Evolutionary conservation across 2,329 filamentous ascomycete genomes (phyloP), one percentile per base, ranked within the genome.

Genomic region (Colletotrichum tropicicola): DNA sequence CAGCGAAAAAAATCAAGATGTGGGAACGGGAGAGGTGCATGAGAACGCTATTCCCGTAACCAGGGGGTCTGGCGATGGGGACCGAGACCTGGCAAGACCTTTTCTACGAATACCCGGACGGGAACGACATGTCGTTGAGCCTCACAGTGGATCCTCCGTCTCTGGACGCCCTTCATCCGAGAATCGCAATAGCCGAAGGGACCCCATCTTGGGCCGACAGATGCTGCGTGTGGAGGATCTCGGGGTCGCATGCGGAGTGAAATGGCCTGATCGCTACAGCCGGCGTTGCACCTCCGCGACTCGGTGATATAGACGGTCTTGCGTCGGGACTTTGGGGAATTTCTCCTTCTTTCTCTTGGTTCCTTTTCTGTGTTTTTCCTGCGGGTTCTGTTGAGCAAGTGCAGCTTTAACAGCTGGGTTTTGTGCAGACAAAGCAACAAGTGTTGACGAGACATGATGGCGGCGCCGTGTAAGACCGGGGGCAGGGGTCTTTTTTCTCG

Each of bases 121-220:
- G 49, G 32, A 61, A 62, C 49, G 43, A 55, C 51, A 62, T 39
- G 37, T 15, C 37, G 35, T 62, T 51, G 57, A 65, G 49, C 57
- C 62, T 65, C 62, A 65, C 28, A 30, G 49, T 65, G 58, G 62
- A 62, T 35, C 62, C 51, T 45, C 23, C 28, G 44, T 43, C 28
- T 56, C 35, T 62, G 35, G 44, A 51, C 13, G 57, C 57, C 62
- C 27, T 65, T 62, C 62, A 62, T 56, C 62, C 62, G 62, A 65
- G 62, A 62, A 51, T 45, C 28, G 44, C 51, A 62, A 62, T 65
- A 56, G 62, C 62, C 62, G 62, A 62, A 56, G 28, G 57, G 43
- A 15, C 25, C 23, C 58, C 44, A 56, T 56, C 27, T 21, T 62
- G 44, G 28, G 62, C 51, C 62, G 57, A 56, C 35, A 56, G 57